Base-by-base conservation (phyloP, 2,329 filamentous ascomycete genomes). In the Colletotrichum spaethianum region DNA sequence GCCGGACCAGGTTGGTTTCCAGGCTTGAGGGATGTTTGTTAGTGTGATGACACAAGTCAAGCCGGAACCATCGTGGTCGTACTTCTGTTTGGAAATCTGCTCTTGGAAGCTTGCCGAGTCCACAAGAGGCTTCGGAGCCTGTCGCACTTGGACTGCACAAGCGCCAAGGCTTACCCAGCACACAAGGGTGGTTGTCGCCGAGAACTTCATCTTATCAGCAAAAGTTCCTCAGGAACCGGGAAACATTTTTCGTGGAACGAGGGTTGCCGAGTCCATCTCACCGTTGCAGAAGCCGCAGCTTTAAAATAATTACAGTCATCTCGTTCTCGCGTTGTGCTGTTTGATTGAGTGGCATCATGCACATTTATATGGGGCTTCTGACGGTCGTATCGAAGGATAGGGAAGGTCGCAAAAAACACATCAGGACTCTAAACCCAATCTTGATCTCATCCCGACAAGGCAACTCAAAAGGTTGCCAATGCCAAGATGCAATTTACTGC, bases 1-100 rank as follows among this genome's bases (percentile, higher is more conserved):
- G 77, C 1, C 73, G 73, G 14, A 77, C 70, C 55, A 80, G 65
- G 55, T 80, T 80, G 23, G 63, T 36, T 53, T 67, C 56, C 2
- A 74, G 46, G 40, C 73, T 74, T 82, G 20, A 8, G 26, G 23
- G 81, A 87, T 44, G 5, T 1, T 3, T 18, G 23, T 48, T 12
- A 48, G 46, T n/a, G 11, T 48, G n/a, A 3, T 16, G 4, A 48
- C 46, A 23, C n/a, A 6, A 23, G n/a, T 5, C 46, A n/a, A 12
- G n/a, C n/a, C n/a, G 46, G 46, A 48, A 67, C 66, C 23, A 75
- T 74, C 11, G 76, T 11, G 16, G 14, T n/a, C 36, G 3, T 42
- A 70, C 67, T 62, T 70, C 2, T 67, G 56, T 36, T 31, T 70
- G n/a, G 63, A 56, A 44, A 67, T 50, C 3, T 46, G 46, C 1